These are phyloP conservation scores for Elsinoe batatas DNA, from an alignment of 2,329 filamentous ascomycete genomes.

Conservation along the genomic window DNA sequence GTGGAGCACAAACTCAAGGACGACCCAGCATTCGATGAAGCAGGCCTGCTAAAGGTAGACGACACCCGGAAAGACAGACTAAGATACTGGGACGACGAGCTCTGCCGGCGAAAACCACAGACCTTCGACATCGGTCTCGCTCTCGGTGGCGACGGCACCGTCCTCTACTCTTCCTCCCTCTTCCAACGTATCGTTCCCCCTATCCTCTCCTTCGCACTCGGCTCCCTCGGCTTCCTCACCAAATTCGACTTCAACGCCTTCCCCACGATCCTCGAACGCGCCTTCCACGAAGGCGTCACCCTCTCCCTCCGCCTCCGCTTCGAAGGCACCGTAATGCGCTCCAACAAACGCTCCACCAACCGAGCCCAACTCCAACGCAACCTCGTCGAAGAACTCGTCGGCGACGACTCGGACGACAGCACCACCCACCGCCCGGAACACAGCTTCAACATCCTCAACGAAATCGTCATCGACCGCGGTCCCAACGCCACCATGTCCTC, in stretches of 20 bases:
- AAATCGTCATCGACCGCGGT: slow-evolving; percentile 90
- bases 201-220: slow-evolving; percentile 81
- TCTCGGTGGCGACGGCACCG: slow-evolving; percentile 76
- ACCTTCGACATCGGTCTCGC: slow-evolving; percentile 91
- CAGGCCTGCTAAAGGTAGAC: slow-evolving; percentile 57
- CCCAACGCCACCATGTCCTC: slow-evolving; percentile 91
- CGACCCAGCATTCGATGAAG: slow-evolving; percentile 62
- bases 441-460: slow-evolving; percentile 86
- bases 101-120: slow-evolving; percentile 70
- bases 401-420: slow-evolving; percentile 72
- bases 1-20: slow-evolving; percentile 66
- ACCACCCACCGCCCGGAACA: slow-evolving; percentile 77
- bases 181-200: slow-evolving; percentile 94
- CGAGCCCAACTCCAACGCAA: slow-evolving; percentile 42
- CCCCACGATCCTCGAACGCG: slow-evolving; percentile 55
- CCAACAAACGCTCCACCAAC: slow-evolving; percentile 38
- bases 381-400: slow-evolving; percentile 81
- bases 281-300: slow-evolving; percentile 75
- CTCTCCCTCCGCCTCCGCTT: slow-evolving; percentile 82
- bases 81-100: slow-evolving; percentile 71
- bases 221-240: slow-evolving; percentile 87
- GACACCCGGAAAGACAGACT: slow-evolving; percentile 49
- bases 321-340: slow-evolving; percentile 88
- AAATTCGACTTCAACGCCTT: slow-evolving; percentile 88
- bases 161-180: slow-evolving; percentile 90